phyloP scores from a whole-genome alignment of 2,329 filamentous ascomycete species.

The Passalora sequoiae region DNA sequence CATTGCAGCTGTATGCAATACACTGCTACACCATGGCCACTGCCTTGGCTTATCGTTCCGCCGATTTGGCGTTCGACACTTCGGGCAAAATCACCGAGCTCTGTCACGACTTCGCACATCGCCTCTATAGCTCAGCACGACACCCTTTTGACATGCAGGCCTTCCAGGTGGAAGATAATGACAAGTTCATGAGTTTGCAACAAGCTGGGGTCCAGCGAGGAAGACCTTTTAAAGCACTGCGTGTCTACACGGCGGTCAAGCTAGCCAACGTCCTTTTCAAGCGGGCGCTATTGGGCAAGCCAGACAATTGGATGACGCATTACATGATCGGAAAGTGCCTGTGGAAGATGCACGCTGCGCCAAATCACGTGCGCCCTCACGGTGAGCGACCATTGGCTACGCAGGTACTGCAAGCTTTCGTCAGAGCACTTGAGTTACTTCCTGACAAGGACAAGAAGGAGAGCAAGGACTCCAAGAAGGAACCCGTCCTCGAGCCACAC shows the following conservation, averaged over 20 bases:
- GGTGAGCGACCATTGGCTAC: conserved; percentile 32
- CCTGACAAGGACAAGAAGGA: conserved; percentile 43
- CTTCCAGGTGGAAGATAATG: conserved; percentile 58
- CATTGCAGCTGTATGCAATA: conserved; percentile 72
- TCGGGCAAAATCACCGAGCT: conserved; percentile 57
- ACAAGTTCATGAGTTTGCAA: conserved; percentile 48
- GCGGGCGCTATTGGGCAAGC: conserved; percentile 53
- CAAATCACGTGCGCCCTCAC: conserved; percentile 14
- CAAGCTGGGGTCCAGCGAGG: conserved; percentile 51
- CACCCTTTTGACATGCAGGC: conserved; percentile 64
- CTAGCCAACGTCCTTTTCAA: conserved; percentile 59
- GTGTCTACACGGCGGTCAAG: conserved; percentile 59
- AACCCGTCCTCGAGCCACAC: conserved; percentile 83
- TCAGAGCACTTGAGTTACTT: conserved; percentile 56
- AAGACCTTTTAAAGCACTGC: conserved; percentile 54
- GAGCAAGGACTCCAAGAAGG: conserved; percentile 57
- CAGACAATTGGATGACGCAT: conserved; percentile 61
- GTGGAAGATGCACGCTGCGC: conserved; percentile 62
- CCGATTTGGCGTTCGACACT: conserved; percentile 51
- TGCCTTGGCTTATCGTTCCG: conserved; percentile 54
- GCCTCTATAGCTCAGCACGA: conserved; percentile 63
- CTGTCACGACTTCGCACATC: conserved; percentile 63
- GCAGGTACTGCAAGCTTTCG: conserved; percentile 53
- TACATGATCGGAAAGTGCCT: conserved; percentile 67
- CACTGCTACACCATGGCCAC: conserved; percentile 71